Percentiles rank a stretch among this genome's conserved stretches.
These are phyloP conservation scores for Xanthoparmelia taractica DNA, from an alignment of 495 filamentous ascomycete species.

Conservation along the genomic window DNA sequence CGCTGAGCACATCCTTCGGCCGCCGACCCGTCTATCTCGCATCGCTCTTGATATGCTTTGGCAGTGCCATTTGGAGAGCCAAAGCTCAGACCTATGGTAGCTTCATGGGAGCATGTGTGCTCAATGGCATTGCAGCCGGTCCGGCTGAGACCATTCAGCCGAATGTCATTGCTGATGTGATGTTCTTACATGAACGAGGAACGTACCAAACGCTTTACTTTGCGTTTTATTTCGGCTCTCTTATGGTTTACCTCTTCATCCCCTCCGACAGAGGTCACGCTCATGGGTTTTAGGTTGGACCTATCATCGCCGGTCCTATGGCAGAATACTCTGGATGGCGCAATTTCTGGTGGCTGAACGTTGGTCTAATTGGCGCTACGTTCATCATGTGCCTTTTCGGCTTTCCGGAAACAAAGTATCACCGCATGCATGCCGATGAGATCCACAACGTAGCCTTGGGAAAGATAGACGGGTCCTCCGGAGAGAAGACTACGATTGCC, in stretches of 20 bases:
- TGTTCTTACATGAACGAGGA: slow-evolving; percentile 60
- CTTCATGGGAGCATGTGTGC: slow-evolving; percentile 53
- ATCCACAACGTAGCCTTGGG: slow-evolving; percentile 1
- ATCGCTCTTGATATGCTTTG: slow-evolving; percentile 49
- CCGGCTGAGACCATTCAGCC: slow-evolving; percentile 49
- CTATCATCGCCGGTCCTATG: slow-evolving; percentile 54
- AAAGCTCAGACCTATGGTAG: slow-evolving; percentile 48
- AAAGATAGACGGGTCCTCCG: neutral
- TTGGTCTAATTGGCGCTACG: slow-evolving; percentile 39
- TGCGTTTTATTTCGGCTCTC: slow-evolving; percentile 41
- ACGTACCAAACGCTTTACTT: slow-evolving; percentile 61
- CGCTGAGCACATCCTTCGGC: slow-evolving; percentile 51
- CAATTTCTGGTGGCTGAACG: slow-evolving; percentile 52
- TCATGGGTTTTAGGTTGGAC: slow-evolving; percentile 38
- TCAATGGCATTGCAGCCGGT: slow-evolving; percentile 56
- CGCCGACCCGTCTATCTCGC: slow-evolving; percentile 51
- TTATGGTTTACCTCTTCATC: slow-evolving; percentile 31
- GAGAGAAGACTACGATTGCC: slow-evolving; percentile 11
- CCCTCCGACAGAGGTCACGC: slow-evolving; percentile 23
- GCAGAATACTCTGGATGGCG: slow-evolving; percentile 46
- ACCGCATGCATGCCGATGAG: slow-evolving; percentile 35
- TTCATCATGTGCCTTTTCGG: slow-evolving; percentile 46
- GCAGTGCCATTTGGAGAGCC: slow-evolving; percentile 53
- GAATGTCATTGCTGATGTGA: slow-evolving; percentile 57
- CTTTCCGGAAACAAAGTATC: slow-evolving; percentile 57